phyloP scores from a whole-genome alignment of 495 filamentous ascomycete species.

The Achaetomiella virescens region DNA sequence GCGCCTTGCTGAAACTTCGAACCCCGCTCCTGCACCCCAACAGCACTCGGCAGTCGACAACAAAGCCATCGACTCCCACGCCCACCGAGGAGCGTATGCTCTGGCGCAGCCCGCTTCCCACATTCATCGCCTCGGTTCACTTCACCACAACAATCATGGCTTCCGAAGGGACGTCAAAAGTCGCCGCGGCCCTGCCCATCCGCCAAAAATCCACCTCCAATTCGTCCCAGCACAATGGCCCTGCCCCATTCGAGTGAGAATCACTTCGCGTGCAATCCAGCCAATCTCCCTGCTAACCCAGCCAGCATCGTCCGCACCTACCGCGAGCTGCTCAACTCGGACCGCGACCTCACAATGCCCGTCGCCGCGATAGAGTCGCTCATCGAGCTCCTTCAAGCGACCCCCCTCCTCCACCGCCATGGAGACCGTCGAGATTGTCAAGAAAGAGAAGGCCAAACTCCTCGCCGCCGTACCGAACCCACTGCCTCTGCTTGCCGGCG shows the following conservation, averaged over 20 bases:
- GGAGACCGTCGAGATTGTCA: constrained; percentile 83
- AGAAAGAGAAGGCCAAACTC: constrained; percentile 58
- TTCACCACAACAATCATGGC: constrained; percentile 21
- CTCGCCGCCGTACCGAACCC: constrained; percentile 74
- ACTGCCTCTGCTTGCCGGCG: constrained; percentile 85
- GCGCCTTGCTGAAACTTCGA: no score
- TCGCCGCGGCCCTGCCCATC: constrained; percentile 8
- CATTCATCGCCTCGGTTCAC: constrained; percentile 14
- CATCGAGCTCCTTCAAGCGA: constrained; percentile 71
- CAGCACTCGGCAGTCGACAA: neutral
- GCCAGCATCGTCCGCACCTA: constrained; percentile 51
- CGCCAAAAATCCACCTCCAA: constrained; percentile 1
- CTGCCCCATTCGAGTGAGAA: constrained; percentile 23
- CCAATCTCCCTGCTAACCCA: neutral
- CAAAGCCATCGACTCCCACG: neutral
- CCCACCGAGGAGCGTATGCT: constrained; percentile 13
- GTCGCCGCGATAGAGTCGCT: constrained; percentile 93
- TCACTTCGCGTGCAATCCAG: neutral
- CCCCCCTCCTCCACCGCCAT: constrained; percentile 77
- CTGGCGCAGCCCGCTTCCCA: constrained; percentile 22
- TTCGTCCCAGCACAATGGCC: constrained; percentile 12
- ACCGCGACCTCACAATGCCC: constrained; percentile 87
- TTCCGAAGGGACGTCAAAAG: constrained; percentile 9
- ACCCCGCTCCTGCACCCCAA: neutral
- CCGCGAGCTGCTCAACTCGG: constrained; percentile 46